Percentiles rank a stretch among this genome's conserved stretches.
These are phyloP conservation scores for Ophiostoma novo-ulmi DNA, from an alignment of 2,329 filamentous ascomycete genomes.

Conservation along the genomic window DNA sequence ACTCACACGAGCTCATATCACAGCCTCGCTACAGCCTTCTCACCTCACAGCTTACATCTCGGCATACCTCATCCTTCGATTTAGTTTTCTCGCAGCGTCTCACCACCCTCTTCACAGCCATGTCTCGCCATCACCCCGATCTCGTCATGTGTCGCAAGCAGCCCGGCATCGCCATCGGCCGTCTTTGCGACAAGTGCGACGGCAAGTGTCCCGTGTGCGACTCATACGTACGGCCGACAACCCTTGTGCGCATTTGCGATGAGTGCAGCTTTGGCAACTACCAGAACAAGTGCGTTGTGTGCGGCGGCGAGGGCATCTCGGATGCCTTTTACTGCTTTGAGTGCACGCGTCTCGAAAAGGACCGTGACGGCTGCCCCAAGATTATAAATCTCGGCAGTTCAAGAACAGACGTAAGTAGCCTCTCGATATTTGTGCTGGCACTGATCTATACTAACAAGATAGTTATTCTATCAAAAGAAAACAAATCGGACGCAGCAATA, in stretches of 20 bases:
- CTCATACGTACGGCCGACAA: conserved; percentile 96
- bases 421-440: neutral
- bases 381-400: conserved; percentile 97
- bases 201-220: conserved; percentile 99
- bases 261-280: conserved; percentile 99
- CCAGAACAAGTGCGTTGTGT: conserved; percentile 99
- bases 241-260: conserved; percentile 96
- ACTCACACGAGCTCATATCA: too few species aligned
- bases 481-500: conserved; percentile 56
- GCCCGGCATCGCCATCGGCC: conserved; percentile 93
- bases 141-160: conserved; percentile 99
- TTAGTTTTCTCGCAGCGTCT: neutral
- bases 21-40: neutral
- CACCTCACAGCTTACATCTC: neutral
- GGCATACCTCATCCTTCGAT: neutral
- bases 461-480: conserved; percentile 64
- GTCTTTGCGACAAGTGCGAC: conserved; percentile 99
- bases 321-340: conserved; percentile 99
- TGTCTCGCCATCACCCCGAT: conserved; percentile 96
- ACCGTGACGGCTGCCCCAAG: conserved; percentile 95
- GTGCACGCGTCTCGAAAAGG: conserved; percentile 93
- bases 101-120: conserved; percentile 36
- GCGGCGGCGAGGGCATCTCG: conserved; percentile 89
- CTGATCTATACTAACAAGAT: conserved; percentile 19
- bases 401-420: conserved; percentile 72